Evolutionary conservation across 306 rosid genomes (phyloP), one percentile per base, ranked within the genome.

Genomic region (Quercus variabilis): DNA sequence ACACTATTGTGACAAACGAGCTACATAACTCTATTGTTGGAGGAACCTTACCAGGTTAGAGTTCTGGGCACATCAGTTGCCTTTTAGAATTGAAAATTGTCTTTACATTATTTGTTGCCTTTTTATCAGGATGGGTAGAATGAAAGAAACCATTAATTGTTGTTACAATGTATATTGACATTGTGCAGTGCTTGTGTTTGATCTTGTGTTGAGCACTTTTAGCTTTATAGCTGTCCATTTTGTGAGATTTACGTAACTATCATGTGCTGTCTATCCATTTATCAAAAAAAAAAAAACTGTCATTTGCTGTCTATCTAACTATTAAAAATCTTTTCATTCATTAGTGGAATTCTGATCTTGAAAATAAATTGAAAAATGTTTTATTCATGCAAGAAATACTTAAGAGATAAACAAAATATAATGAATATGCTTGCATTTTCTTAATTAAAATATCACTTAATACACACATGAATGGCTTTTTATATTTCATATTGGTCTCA

Each of bases 21-120:
- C 79, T 80, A 56, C 78, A 60, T 75, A 69, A 80, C 55, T 31
- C 78, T 14, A 63, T 62, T 8, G 73, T 30, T 41, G 90, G 79
- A 83, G 89, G 78, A 85, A 77, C 75, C 73, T 30, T 15, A 76
- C 84, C 77, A 73, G 89, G 94, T 88, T 69, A 75, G 79, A 26
- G 13, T 62, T 82, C 51, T 62, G 10, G 52, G 58, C 35, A 25
- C 58, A 65, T 81, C 71, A 79, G 74, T 75, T 56, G 69, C 60
- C 86, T 64, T 75, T 12, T 67, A 33, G 54, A 59, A 64, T 46
- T 21, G n/a, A 76, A 73, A 80, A 23, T 23, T 23, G 33, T 59
- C 33, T 12, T 59, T 59, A 23, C 67, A 64, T 31, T 20, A 35
- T 67, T 18, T 67, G 15, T 35, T 7, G 23, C n/a, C 52, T 8